Conservation (phyloP, 148 eudicot species). For the Heliosperma pusillum region DNA sequence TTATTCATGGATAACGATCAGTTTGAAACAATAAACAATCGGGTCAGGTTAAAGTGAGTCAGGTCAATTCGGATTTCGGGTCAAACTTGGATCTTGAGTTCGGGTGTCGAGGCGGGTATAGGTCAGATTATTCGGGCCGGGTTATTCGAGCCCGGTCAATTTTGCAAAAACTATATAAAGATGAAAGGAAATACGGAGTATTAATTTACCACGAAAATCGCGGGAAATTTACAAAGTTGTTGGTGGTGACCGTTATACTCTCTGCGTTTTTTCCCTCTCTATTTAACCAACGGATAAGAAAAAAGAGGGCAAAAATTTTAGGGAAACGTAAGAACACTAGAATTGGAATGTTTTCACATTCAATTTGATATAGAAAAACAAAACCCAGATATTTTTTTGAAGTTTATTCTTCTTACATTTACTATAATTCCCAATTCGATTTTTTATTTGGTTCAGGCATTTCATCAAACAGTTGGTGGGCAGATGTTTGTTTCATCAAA, state of each 20-base stretch:
- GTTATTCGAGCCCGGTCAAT: no score
- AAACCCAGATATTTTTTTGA: background rate
- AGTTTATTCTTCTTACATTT: background rate
- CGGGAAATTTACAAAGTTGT: constrained; percentile 7
- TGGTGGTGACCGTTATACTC: constrained; percentile 10
- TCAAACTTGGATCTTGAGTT: no score
- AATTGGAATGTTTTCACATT: background rate
- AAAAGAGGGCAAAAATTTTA: background rate
- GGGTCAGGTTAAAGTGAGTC: no score
- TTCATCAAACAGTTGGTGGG: constrained; percentile 16
- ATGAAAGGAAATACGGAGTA: no score
- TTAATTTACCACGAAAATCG: constrained; percentile 1
- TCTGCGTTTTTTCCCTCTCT: background rate
- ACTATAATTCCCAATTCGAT: background rate
- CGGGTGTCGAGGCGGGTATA: no score
- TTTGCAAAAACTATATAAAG: no score
- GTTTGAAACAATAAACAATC: no score
- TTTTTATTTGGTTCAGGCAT: constrained; percentile 13
- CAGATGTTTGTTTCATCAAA: background rate
- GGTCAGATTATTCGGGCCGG: no score
- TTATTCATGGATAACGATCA: no score
- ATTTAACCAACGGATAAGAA: background rate
- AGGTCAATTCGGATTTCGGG: no score
- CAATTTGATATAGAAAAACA: background rate
- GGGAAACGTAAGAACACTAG: background rate